Conservation (phyloP, 352 stramenopile genomes). For the Globisporangium camurandrum region DNA sequence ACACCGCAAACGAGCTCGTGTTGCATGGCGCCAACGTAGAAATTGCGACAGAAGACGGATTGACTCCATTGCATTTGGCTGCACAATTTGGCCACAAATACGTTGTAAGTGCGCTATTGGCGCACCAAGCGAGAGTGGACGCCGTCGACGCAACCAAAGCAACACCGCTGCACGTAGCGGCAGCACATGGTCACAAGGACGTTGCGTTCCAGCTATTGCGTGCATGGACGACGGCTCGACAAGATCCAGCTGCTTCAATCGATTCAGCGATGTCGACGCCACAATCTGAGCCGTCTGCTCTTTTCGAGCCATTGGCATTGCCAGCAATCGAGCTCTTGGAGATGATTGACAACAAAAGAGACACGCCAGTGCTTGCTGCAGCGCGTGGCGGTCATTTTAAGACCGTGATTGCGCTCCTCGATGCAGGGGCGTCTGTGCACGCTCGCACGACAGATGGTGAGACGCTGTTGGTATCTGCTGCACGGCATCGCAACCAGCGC, state of each 20-base stretch:
- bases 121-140: neutral
- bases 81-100: neutral
- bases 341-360: neutral
- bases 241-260: no score
- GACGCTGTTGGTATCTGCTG: constrained; percentile 1
- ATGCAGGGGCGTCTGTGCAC: neutral
- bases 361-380: neutral
- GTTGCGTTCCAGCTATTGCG: neutral
- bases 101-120: neutral
- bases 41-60: neutral
- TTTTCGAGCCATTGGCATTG: no score
- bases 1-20: neutral
- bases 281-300: neutral
- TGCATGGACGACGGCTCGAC: neutral
- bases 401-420: neutral
- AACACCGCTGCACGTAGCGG: neutral
- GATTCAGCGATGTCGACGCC: no score
- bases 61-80: neutral
- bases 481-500: neutral
- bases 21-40: neutral
- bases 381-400: neutral
- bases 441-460: neutral
- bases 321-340: neutral
- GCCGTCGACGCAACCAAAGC: neutral
- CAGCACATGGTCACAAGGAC: neutral